phyloP scores from a whole-genome alignment of 805 yeast genomes.

The Barnettozyma siamensis region DNA sequence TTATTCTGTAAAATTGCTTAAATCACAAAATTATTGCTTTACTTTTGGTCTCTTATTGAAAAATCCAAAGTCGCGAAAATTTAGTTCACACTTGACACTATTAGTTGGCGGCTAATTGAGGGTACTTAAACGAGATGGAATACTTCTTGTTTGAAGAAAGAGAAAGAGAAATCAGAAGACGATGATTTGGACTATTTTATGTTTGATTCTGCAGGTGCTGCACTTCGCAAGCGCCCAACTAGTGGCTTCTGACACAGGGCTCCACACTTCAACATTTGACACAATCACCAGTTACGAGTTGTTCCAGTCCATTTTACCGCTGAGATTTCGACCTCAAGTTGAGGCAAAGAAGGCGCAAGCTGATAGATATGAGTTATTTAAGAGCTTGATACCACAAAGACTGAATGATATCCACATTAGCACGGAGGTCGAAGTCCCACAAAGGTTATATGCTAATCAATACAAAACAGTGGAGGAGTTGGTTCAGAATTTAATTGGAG shows the following conservation, averaged over 20 bases:
- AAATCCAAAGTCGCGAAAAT: too few species aligned
- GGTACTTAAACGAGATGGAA: too few species aligned
- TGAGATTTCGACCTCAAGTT: neutral
- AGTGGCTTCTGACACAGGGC: neutral
- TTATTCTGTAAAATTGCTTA: too few species aligned
- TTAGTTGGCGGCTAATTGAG: neutral
- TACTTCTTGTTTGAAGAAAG: too few species aligned
- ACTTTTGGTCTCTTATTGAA: too few species aligned
- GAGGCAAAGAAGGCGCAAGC: too few species aligned
- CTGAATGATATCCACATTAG: neutral
- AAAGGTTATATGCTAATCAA: conserved; percentile 1
- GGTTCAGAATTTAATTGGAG: conserved; percentile 7
- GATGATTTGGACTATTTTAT: neutral
- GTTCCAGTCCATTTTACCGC: neutral
- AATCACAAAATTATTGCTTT: too few species aligned
- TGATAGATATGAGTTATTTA: neutral
- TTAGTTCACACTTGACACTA: neutral
- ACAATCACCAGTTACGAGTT: neutral
- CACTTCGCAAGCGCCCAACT: neutral
- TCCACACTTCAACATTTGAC: neutral
- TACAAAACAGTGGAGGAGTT: conserved; percentile 8
- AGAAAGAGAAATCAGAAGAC: neutral
- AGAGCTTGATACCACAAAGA: neutral
- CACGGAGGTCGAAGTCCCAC: neutral
- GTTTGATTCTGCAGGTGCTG: neutral